These are phyloP conservation scores for Debaryomycetaceae sp. DNA, from an alignment of 1,139 yeast species.

Conservation along the genomic window DNA sequence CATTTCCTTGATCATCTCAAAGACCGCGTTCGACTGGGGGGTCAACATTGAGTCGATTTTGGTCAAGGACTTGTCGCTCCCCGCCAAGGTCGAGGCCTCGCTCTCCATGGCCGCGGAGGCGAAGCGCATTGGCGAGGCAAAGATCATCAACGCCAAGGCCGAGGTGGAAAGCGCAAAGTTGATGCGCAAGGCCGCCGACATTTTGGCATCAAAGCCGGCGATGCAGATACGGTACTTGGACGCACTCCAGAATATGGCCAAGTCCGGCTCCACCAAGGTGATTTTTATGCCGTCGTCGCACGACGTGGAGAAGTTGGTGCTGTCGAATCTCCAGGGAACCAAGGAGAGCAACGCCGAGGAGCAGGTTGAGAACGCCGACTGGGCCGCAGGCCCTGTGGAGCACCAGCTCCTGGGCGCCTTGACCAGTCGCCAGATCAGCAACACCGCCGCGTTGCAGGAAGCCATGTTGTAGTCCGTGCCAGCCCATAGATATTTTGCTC, in stretches of 20 bases:
- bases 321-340: conserved; percentile 4
- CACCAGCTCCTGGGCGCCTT: background rate
- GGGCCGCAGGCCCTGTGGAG: conserved; percentile 5
- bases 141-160: conserved; percentile 66
- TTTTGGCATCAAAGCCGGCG: conserved; percentile 64
- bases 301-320: conserved; percentile 27
- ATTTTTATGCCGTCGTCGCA: conserved; percentile 60
- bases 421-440: conserved; percentile 3
- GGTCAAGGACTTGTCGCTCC: conserved; percentile 56
- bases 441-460: conserved; percentile 11
- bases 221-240: conserved; percentile 74
- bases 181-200: conserved; percentile 74
- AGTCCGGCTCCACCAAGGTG: conserved; percentile 49
- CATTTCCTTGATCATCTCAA: conserved; percentile 51
- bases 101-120: conserved; percentile 72
- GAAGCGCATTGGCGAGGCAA: conserved; percentile 66
- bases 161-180: conserved; percentile 69
- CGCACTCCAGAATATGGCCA: conserved; percentile 72
- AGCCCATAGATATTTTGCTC: too few species aligned
- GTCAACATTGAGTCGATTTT: conserved; percentile 58
- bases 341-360: conserved; percentile 5
- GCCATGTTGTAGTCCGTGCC: too few species aligned
- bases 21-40: conserved; percentile 65
- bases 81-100: conserved; percentile 47
- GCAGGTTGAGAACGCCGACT: conserved; percentile 9